A percentile compares a stretch with the other conserved stretches of the same genome.
Conservation (phyloP, 2,329 filamentous ascomycete genomes). For the Fusarium tanahbumbuense region DNA sequence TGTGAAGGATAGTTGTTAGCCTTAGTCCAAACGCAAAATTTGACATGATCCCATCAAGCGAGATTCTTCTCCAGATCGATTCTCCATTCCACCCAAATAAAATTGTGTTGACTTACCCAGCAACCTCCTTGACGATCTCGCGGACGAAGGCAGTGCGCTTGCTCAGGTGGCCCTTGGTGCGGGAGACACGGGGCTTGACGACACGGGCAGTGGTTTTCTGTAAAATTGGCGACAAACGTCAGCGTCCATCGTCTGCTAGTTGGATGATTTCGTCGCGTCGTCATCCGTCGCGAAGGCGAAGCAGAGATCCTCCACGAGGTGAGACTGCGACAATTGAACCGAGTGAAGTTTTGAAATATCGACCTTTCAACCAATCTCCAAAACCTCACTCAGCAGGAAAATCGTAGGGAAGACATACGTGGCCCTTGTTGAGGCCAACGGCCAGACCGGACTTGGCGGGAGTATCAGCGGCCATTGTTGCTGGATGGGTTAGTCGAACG, state of each 20-base stretch:
- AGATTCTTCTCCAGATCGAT: not conserved
- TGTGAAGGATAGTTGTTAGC: constrained; percentile 52
- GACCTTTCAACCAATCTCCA: not conserved
- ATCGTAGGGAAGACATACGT: constrained; percentile 63
- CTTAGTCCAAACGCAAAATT: not conserved
- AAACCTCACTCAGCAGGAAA: not conserved
- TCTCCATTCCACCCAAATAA: not conserved
- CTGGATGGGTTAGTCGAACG: constrained; percentile 50
- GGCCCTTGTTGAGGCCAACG: constrained; percentile 72
- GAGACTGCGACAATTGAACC: constrained; percentile 62
- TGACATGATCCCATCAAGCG: not conserved
- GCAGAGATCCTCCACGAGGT: constrained; percentile 82
- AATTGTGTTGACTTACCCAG: constrained; percentile 74
- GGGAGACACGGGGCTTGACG: constrained; percentile 80
- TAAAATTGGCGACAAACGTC: constrained; percentile 58
- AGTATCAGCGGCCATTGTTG: constrained; percentile 70
- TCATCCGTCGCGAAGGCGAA: constrained; percentile 47
- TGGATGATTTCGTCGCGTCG: constrained; percentile 25
- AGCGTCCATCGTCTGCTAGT: constrained; percentile 71
- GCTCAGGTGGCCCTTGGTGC: constrained; percentile 94
- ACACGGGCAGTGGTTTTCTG: constrained; percentile 87
- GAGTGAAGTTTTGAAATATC: not conserved
- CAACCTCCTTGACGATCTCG: constrained; percentile 98
- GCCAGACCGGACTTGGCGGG: constrained; percentile 68
- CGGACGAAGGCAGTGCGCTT: constrained; percentile 97